Base-by-base conservation (phyloP, 176 grass and related monocot species). In the Aegilops umbellulata region DNA sequence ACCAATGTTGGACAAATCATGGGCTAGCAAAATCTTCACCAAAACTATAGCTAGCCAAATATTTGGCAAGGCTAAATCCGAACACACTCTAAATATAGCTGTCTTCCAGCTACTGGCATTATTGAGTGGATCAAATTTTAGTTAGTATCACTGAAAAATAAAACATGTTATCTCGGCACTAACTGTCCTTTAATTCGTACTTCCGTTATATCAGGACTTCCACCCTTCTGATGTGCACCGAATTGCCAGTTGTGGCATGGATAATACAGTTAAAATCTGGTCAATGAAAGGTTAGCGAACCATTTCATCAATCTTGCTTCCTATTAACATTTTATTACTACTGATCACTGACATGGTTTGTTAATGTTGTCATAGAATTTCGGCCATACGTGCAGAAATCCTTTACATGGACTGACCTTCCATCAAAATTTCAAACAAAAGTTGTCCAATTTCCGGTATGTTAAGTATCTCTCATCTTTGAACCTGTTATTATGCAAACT, bases 351-450 rank as follows among this genome's bases (percentile, higher is more conserved):
- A 86, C 35, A 46, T 46, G 49, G 34, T 23, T 57, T 83, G 26
- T 64, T 20, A 38, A 80, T 87, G 23, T 85, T 64, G 35, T 73
- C 24, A 58, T 62, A 98, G 93, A 98, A 79, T 95, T 95, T 83
- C 89, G 86, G 93, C 83, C 92, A 80, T 95, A 98, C 86, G 92
- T 98, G 85, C 88, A 98, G 55, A 95, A 95, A 69, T 98, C 93
- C 60, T 98, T 94, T 89, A 92, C 96, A 82, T 98, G 96, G 96
- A 98, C 88, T 76, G 93, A 98, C 58, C 82, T 91, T 85, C 90
- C 96, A 89, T 94, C 96, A 51, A 98, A 94, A 81, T 98, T 98
- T 79, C 96, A 93, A 24, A 98, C 96, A 46, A 98, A 98, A 95
- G 92, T 94, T 94, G 90, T 94, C 38, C 96, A 98, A 10, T 95